Base-by-base conservation (phyloP, 2,329 filamentous ascomycete species). In the Westerdykella sp. region DNA sequence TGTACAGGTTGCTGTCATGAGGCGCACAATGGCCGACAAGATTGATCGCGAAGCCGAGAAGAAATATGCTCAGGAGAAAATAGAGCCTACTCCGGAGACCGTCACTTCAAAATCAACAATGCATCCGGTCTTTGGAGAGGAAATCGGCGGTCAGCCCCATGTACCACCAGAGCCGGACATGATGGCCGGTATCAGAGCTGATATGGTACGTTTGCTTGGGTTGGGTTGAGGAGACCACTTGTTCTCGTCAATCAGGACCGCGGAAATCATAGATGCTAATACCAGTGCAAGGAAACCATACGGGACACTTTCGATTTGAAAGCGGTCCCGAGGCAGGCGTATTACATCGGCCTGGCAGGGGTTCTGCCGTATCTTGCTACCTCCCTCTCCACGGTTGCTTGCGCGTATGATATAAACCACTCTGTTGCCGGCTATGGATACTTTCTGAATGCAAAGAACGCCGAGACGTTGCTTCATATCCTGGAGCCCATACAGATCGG, bases 401-500 rank as follows among this genome's bases (percentile, higher is more conserved):
- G 94, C 32, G 81, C 87, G 2, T 95, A 83, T 77, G 82, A 93
- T 58, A 80, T 95, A 51, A 90, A 88, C 63, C 81, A 84, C 48
- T 71, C 79, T 1, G 75, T 78, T 1, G 70, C 72, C 6, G 87
- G 85, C 25, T 73, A 75, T 12, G 76, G 79, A 22, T 72, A 84
- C 40, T 62, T 89, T 35, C 77, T 93, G 60, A 79, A 73, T 51
- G 81, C 81, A 39, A 79, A 88, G 39, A 84, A 79, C 2, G 89
- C 89, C 2, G 79, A 82, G 47, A 70, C 85, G 18, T 73, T 88
- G 43, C 76, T 96, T 9, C 77, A 83, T 52, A 66, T 88, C 13
- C 74, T 95, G 23, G 89, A 95, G 70, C 89, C 89, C 11, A 71
- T 96, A 41, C 91, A 96, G 68, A 78, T 96, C 42, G 90, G 88